A percentile compares a stretch with the other conserved stretches of the same genome.
phyloP scores from a whole-genome alignment of 129 eudicot species.

The Ambrosia trifida region DNA sequence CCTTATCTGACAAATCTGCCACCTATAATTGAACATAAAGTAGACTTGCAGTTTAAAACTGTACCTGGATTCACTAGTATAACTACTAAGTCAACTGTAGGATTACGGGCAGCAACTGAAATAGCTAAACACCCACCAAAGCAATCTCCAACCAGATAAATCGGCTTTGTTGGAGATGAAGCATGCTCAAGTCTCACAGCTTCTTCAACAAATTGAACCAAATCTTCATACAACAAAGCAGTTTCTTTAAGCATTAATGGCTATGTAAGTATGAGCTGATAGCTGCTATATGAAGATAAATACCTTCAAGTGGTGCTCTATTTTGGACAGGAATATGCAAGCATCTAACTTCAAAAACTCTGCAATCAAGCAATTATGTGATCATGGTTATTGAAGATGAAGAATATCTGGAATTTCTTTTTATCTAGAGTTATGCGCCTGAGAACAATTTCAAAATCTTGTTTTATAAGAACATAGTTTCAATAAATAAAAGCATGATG shows the following conservation, averaged over 20 bases:
- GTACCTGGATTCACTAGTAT: slow-evolving; percentile 79
- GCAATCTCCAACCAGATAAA: slow-evolving; percentile 80
- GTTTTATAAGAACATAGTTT: neutral
- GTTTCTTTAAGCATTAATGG: no score
- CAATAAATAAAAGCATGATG: neutral
- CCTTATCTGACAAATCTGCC: neutral
- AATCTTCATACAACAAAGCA: slow-evolving; percentile 34
- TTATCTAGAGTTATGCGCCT: neutral
- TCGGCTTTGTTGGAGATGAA: slow-evolving; percentile 66
- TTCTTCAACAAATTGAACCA: slow-evolving; percentile 60
- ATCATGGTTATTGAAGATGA: neutral
- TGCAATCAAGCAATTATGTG: slow-evolving; percentile 17
- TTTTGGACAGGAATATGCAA: slow-evolving; percentile 68
- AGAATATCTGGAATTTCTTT: neutral
- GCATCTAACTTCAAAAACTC: slow-evolving; percentile 61
- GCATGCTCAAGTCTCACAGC: slow-evolving; percentile 65
- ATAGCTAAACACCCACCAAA: slow-evolving; percentile 88
- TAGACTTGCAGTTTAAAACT: neutral
- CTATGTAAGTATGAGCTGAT: no score
- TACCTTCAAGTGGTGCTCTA: slow-evolving; percentile 63
- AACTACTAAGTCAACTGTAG: slow-evolving; percentile 62
- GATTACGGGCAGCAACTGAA: slow-evolving; percentile 84
- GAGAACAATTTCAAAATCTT: neutral
- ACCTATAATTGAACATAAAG: slow-evolving; percentile 1
- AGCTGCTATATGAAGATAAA: no score